Conservation (phyloP, 805 yeast genomes). For the Metschnikowia cubensis region DNA sequence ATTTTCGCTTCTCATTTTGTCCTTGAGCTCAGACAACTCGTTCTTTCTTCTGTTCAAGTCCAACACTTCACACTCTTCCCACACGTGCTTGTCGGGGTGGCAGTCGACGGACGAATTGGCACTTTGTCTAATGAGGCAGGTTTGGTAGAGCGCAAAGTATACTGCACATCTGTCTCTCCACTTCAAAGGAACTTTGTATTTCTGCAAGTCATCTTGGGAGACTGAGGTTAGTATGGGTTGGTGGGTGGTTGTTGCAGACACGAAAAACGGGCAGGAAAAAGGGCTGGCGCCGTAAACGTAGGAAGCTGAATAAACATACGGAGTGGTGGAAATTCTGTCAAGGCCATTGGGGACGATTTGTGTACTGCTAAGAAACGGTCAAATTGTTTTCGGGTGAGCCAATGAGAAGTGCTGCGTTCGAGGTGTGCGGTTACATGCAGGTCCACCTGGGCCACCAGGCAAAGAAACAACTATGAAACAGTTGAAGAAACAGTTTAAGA, state of each 20-base stretch:
- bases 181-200: constrained; percentile 68
- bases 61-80: constrained; percentile 80
- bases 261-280: neutral
- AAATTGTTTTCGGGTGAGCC: constrained; percentile 13
- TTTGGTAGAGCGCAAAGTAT: constrained; percentile 42
- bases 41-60: constrained; percentile 78
- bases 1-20: constrained; percentile 23
- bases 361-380: neutral
- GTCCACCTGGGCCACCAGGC: neutral
- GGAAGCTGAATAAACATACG: constrained; percentile 13
- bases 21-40: constrained; percentile 59
- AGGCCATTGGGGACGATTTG: constrained; percentile 12
- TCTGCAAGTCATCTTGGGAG: constrained; percentile 79
- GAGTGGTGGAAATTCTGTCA: constrained; percentile 21
- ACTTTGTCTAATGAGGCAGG: constrained; percentile 41
- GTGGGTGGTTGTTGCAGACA: neutral
- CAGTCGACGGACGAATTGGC: constrained; percentile 52
- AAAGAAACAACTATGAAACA: neutral
- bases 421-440: constrained; percentile 3
- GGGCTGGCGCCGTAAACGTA: neutral
- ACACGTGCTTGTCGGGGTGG: constrained; percentile 70
- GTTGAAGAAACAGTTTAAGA: neutral
- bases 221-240: constrained; percentile 40
- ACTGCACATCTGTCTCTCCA: constrained; percentile 84
- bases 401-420: constrained; percentile 19